phyloP scores from a whole-genome alignment of 164 flowering plant genomes.

The Aristolochia contorta region DNA sequence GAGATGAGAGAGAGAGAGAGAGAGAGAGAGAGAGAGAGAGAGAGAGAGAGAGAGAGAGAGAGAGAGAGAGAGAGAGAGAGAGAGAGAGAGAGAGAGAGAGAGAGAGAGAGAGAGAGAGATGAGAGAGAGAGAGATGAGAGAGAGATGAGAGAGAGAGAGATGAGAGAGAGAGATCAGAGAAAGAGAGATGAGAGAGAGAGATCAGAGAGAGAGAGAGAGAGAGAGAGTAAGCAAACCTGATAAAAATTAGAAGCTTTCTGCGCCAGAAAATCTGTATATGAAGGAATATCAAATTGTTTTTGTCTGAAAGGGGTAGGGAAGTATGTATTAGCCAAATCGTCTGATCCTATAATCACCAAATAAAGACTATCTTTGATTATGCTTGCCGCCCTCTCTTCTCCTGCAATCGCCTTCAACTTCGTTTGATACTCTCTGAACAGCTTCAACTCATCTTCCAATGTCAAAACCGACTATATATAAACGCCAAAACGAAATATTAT shows the following conservation, averaged over 20 bases:
- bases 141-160: no score
- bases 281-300: conserved; percentile 14
- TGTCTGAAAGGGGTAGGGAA: background rate
- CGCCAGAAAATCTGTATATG: conserved; percentile 13
- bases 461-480: background rate
- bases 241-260: conserved; percentile 3
- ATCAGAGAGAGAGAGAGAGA: background rate
- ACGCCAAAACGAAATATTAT: background rate
- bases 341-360: background rate
- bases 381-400: conserved; percentile 5
- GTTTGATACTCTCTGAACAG: conserved; percentile 5
- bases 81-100: no score
- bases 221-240: background rate
- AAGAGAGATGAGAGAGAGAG: no score
- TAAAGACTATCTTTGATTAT: background rate
- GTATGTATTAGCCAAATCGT: conserved; percentile 7
- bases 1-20: no score
- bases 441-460: conserved; percentile 1
- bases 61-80: no score
- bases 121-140: no score
- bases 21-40: no score
- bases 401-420: conserved; percentile 6
- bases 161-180: no score
- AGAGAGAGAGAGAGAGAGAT: no score
- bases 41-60: no score